Base-by-base conservation (phyloP, 495 filamentous ascomycete genomes). In the Viridothelium virens region DNA sequence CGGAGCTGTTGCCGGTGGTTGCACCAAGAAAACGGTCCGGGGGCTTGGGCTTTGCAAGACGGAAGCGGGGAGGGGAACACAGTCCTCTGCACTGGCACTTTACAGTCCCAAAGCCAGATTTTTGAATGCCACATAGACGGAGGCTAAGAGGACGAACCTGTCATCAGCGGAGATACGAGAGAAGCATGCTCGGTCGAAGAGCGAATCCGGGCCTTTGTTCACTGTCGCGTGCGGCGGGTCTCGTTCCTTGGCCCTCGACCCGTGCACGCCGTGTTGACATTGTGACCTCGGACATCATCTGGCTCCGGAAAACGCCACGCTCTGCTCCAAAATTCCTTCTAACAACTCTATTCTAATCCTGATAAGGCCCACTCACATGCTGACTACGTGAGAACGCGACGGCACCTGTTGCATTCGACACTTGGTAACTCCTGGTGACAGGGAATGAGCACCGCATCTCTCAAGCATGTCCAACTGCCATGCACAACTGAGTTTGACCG, bases 211-310 rank as follows among this genome's bases (percentile, higher is more conserved):
- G 0, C 6, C 53, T 59, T 33, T 36, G 14, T 59, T 18, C 31
- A 7, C 14, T 31, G 53, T 59, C 53, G 53, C 53, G 53, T 36
- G 25, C 31, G 53, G 25, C 25, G 25, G 25, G 25, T 25, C 25
- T 25, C 25, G 25, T 25, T 25, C 25, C 25, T 25, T 25, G 25
- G 25, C 25, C 25, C 25, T 25, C 25, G 25, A 25, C 25, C 25
- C 25, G 25, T 25, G 25, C 25, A 25, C 25, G 25, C 25, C 25
- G 31, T 33, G 53, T 59, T 59, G 53, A 59, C 31, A 59, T 10
- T 59, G 53, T 59, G 53, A 59, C 53, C 53, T 53, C n/a, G 36
- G 53, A 59, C 18, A 59, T 59, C 53, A 59, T 59, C 53, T 33
- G 53, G 31, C 53, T 25, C 53, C 14, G 36, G 14, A 59, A 33